Evolutionary conservation across 148 eudicot species (phyloP).

Genomic region (Limonium bicolor): DNA sequence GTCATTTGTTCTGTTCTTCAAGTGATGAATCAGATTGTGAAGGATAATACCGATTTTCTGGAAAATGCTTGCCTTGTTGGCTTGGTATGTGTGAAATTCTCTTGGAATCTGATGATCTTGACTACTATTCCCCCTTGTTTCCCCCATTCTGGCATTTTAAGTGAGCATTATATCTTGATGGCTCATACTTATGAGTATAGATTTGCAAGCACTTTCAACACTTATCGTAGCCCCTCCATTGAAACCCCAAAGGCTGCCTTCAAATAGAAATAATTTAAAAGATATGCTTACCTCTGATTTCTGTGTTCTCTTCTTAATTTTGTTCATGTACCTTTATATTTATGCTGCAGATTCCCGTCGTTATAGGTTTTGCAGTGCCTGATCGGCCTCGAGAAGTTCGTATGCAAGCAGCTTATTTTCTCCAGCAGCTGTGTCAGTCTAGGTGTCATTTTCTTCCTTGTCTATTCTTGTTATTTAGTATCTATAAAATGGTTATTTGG

Average conservation of each 20-base stretch:
- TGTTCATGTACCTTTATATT: not conserved
- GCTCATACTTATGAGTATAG: too few relatives aligned
- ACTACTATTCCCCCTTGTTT: too few relatives aligned
- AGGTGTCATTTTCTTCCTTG: conserved; percentile 25
- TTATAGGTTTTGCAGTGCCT: conserved; percentile 81
- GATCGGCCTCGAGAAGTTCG: conserved; percentile 94
- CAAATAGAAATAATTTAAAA: too few relatives aligned
- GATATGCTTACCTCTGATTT: too few relatives aligned
- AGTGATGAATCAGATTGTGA: conserved; percentile 79
- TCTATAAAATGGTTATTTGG: too few relatives aligned
- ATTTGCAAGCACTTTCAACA: too few relatives aligned
- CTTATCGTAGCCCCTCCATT: too few relatives aligned
- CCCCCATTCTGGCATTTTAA: too few relatives aligned
- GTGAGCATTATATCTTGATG: too few relatives aligned
- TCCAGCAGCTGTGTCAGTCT: conserved; percentile 95
- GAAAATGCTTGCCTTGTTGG: conserved; percentile 99
- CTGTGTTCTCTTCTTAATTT: not conserved
- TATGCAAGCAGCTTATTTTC: conserved; percentile 90
- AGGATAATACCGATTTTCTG: conserved; percentile 74
- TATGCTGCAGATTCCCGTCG: conserved; percentile 56
- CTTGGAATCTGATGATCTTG: too few relatives aligned
- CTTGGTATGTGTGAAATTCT: conserved; percentile 47
- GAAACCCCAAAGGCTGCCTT: too few relatives aligned
- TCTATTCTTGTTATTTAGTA: too few relatives aligned
- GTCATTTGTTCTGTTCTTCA: conserved; percentile 82